phyloP scores from a whole-genome alignment of 1,284 basidiomycete genomes.

The Apiotrichum mycotoxinovorans region DNA sequence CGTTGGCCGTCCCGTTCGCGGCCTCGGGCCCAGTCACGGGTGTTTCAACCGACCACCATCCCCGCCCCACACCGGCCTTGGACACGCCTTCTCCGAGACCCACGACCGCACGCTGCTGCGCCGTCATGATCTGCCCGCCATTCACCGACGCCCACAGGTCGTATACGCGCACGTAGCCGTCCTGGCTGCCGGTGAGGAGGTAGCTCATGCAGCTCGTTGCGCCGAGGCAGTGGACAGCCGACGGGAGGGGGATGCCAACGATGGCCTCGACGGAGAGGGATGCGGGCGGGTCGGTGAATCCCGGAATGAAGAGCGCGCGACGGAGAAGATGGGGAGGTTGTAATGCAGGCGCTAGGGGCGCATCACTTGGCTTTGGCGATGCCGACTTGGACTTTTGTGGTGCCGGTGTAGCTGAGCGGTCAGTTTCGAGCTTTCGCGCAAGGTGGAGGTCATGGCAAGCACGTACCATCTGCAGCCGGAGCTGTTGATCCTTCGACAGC shows the following conservation, averaged over 20 bases:
- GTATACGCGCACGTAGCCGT: conserved; percentile 90
- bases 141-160: conserved; percentile 87
- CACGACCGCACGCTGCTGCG: conserved; percentile 82
- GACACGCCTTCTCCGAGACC: conserved; percentile 87
- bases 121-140: conserved; percentile 79
- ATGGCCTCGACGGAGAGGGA: conserved; percentile 87
- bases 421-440: neutral
- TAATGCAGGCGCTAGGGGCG: neutral
- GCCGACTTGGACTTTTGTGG: neutral
- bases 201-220: conserved; percentile 83
- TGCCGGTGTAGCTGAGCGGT: neutral
- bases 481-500: neutral
- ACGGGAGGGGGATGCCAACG: conserved; percentile 83
- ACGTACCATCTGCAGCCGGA: conserved; percentile 3
- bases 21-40: neutral
- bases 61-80: conserved; percentile 80
- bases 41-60: conserved; percentile 68
- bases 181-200: conserved; percentile 83
- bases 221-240: conserved; percentile 79
- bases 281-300: conserved; percentile 45
- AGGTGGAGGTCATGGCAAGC: neutral
- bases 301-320: conserved; percentile 33
- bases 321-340: conserved; percentile 38
- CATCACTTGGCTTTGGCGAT: conserved; percentile 1
- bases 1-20: conserved; percentile 30